phyloP scores from a whole-genome alignment of 2,329 filamentous ascomycete genomes.

The Fusarium tjaetaba region DNA sequence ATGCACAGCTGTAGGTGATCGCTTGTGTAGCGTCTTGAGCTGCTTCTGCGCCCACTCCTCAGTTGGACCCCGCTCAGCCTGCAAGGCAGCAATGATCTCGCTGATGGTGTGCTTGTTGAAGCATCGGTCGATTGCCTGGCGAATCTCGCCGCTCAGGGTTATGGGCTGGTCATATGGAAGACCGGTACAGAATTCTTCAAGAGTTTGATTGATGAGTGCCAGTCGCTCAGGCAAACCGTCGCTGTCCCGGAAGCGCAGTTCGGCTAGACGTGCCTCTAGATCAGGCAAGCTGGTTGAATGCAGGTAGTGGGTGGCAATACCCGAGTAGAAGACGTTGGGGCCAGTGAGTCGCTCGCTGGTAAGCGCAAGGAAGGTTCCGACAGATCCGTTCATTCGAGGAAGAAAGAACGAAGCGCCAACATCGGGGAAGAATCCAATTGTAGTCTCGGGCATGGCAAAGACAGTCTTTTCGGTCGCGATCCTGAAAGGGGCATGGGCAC shows the following conservation, averaged over 20 bases:
- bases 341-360: constrained; percentile 87
- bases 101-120: constrained; percentile 74
- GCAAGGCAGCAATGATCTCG: constrained; percentile 76
- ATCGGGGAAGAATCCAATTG: constrained; percentile 98
- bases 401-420: constrained; percentile 97
- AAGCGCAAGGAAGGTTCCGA: constrained; percentile 92
- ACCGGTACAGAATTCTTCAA: constrained; percentile 90
- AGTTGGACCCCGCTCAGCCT: constrained; percentile 61
- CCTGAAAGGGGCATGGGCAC: constrained; percentile 92
- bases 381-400: constrained; percentile 83
- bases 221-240: constrained; percentile 71
- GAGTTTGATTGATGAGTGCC: constrained; percentile 81
- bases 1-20: constrained; percentile 87
- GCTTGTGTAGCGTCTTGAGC: constrained; percentile 75
- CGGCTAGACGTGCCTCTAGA: constrained; percentile 85
- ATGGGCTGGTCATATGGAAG: constrained; percentile 80
- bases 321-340: constrained; percentile 87
- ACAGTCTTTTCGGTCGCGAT: constrained; percentile 96
- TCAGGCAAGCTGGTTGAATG: constrained; percentile 87
- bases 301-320: constrained; percentile 94
- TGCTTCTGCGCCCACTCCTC: constrained; percentile 83
- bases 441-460: constrained; percentile 99
- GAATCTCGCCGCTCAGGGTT: constrained; percentile 73
- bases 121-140: constrained; percentile 85
- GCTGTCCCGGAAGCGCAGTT: constrained; percentile 88